Percentiles rank a stretch among this genome's conserved stretches.
Evolutionary conservation across 331 rosid species (phyloP).

Genomic region (Saraca asoca): DNA sequence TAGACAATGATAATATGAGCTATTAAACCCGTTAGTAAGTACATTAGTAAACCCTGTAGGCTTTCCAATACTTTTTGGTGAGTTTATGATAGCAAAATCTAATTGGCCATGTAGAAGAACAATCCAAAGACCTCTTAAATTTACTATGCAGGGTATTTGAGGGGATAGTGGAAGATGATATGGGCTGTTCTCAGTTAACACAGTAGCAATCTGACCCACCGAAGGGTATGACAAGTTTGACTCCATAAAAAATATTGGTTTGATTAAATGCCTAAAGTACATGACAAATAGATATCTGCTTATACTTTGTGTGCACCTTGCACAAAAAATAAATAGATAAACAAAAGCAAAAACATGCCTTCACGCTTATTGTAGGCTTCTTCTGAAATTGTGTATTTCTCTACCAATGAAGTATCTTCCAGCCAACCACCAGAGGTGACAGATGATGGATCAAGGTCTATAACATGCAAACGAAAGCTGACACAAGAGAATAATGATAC

Average conservation of each 20-base stretch:
- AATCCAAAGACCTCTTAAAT: no score
- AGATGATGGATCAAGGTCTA: constrained; percentile 87
- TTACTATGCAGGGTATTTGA: no score
- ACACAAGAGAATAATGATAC: constrained; percentile 23
- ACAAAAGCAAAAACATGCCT: constrained; percentile 42
- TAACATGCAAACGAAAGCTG: constrained; percentile 74
- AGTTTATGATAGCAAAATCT: no score
- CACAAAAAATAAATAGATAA: neutral
- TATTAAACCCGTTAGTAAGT: neutral
- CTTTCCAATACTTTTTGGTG: no score
- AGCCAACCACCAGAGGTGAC: constrained; percentile 95
- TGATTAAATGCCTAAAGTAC: neutral
- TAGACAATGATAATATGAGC: constrained; percentile 16
- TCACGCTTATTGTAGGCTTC: constrained; percentile 77
- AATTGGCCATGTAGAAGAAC: no score
- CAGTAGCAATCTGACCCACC: neutral
- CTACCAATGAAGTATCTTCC: constrained; percentile 90
- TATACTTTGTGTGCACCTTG: neutral
- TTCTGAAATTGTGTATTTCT: constrained; percentile 78
- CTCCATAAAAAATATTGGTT: no score
- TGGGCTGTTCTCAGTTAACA: no score
- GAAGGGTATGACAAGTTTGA: neutral
- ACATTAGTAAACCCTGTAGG: no score
- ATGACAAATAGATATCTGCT: constrained; percentile 3
- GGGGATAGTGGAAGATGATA: no score